These are phyloP conservation scores for Podospora pseudoanserina DNA, from an alignment of 495 filamentous ascomycete species.

Conservation along the genomic window DNA sequence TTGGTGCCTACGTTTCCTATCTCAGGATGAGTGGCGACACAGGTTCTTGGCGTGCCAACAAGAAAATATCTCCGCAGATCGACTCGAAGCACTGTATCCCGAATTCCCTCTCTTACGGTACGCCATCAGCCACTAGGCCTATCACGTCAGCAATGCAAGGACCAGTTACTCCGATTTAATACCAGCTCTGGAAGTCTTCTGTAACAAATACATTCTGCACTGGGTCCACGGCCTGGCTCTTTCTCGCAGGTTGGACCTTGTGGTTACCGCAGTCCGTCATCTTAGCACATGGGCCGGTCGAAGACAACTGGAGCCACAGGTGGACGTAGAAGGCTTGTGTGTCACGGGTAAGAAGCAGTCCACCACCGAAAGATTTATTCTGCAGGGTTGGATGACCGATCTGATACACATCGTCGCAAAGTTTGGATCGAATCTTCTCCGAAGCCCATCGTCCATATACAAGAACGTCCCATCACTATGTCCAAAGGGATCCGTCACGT, in stretches of 20 bases:
- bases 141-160: neutral
- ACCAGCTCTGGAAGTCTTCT: neutral
- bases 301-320: neutral
- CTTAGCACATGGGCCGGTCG: neutral
- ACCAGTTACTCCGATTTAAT: neutral
- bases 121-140: neutral
- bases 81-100: neutral
- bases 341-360: neutral
- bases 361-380: neutral
- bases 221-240: neutral
- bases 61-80: neutral
- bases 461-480: neutral
- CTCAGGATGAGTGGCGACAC: neutral
- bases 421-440: neutral
- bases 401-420: neutral
- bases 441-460: neutral
- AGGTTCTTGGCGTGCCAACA: neutral
- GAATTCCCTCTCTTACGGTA: neutral
- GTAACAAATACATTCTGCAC: neutral
- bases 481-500: neutral
- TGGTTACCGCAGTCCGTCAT: neutral
- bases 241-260: neutral
- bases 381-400: neutral
- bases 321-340: neutral
- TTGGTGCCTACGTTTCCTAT: neutral